Evolutionary conservation across 768 basidiomycete genomes (phyloP).

Genomic region (Pleurotus tuoliensis): DNA sequence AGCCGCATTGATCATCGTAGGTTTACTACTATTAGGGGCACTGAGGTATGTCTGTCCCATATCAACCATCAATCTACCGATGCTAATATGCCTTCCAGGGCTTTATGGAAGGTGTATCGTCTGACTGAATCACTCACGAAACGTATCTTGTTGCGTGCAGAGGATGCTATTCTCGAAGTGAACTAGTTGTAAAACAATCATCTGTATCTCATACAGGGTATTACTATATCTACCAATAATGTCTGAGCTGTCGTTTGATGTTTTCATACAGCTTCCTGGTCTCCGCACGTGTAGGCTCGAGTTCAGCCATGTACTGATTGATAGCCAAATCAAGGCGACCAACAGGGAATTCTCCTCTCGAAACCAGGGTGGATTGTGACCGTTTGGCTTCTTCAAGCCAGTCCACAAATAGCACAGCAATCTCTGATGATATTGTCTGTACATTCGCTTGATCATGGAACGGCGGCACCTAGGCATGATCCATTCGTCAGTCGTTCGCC

Average conservation of each 20-base stretch:
- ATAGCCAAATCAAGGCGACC: conserved; percentile 71
- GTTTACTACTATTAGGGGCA: conserved; percentile 58
- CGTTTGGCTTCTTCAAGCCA: conserved; percentile 79
- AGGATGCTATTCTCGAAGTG: conserved; percentile 80
- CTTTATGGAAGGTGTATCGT: conserved; percentile 66
- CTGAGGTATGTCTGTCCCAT: conserved; percentile 39
- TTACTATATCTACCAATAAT: conserved; percentile 56
- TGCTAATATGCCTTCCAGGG: conserved; percentile 36
- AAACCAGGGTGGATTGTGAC: conserved; percentile 59
- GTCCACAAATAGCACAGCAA: conserved; percentile 74
- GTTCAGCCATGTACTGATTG: conserved; percentile 69
- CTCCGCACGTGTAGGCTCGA: conserved; percentile 58
- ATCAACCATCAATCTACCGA: conserved; percentile 5
- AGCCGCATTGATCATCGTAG: conserved; percentile 60
- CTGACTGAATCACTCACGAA: conserved; percentile 58
- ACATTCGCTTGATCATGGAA: conserved; percentile 81
- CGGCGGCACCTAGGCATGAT: conserved; percentile 58
- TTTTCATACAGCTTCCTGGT: conserved; percentile 65
- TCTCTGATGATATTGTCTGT: conserved; percentile 76
- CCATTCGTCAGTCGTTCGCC: conserved; percentile 6
- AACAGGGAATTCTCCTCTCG: conserved; percentile 70
- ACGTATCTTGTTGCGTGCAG: conserved; percentile 62
- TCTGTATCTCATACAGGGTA: neutral
- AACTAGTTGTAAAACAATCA: conserved; percentile 24
- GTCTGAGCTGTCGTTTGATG: conserved; percentile 66